Base-by-base conservation (phyloP, 768 basidiomycete species). In the Cyclocybe cylindracea region DNA sequence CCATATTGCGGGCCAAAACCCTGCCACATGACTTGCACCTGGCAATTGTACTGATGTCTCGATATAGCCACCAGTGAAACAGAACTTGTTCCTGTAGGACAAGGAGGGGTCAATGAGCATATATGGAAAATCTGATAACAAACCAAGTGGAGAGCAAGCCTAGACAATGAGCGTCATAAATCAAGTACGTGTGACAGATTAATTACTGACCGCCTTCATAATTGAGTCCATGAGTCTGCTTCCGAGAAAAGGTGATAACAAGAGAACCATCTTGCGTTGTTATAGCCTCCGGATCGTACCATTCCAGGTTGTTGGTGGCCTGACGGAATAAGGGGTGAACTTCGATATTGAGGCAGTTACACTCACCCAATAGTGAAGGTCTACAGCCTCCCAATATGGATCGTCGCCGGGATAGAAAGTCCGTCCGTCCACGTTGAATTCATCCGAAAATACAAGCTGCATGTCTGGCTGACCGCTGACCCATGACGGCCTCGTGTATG, bases 261-360 rank as follows among this genome's bases (percentile, higher is more conserved):
- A 97, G 80, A 35, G 78, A 75, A 10, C 95, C 94, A 57, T 78
- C 75, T 51, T 70, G 58, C 7, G 94, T 97, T 7, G 83, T 87
- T 49, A 92, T 68, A n/a, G 87, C 85, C 37, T 74, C 82, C 0
- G 94, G 93, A 60, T 88, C 87, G 66, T 95, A 93, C 91, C 91
- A 95, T 67, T 96, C 89, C 61, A 89, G 54, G 62, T 89, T 84
- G 46, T 78, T 78, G 9, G 87, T 84, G 59, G 71, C 62, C 75
- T 76, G 51, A 74, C 10, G 31, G n/a, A 41, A 10, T 36, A 38
- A 10, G 31, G 16, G 11, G 7, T 9, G 4, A 19, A 19, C 7
- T 6, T 46, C 3, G 10, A 44, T 16, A 31, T 16, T 48, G 19
- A 13, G 16, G 16, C 16, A 16, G 16, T 16, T 8, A 16, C 31